A percentile compares a stretch with the other conserved stretches of the same genome.
phyloP scores from a whole-genome alignment of 306 rosid genomes.

The Pachyrhizus erosus region DNA sequence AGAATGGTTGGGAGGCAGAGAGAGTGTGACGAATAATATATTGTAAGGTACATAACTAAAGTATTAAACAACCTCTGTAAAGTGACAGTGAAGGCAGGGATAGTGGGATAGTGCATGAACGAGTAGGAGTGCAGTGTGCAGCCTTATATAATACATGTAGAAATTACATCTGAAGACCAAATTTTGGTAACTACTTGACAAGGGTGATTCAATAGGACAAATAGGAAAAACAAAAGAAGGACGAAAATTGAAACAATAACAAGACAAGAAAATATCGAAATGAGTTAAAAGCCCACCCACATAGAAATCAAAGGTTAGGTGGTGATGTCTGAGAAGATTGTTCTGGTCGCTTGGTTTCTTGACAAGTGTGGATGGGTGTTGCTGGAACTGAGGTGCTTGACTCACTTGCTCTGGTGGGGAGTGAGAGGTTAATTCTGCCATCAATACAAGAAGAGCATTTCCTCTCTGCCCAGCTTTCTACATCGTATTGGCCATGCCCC shows the following conservation, averaged over 20 bases:
- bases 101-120: slow-evolving; percentile 8
- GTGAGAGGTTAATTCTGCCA: slow-evolving; percentile 60
- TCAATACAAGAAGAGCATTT: slow-evolving; percentile 86
- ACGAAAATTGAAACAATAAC: not conserved
- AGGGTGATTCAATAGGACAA: slow-evolving; percentile 25
- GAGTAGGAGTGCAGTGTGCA: not conserved
- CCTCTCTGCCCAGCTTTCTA: slow-evolving; percentile 90
- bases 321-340: slow-evolving; percentile 50
- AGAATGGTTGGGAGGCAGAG: not conserved
- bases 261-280: slow-evolving; percentile 23
- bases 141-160: not conserved
- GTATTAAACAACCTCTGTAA: not conserved
- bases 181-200: not conserved
- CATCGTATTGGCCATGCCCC: slow-evolving; percentile 76
- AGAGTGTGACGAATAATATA: not conserved
- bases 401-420: slow-evolving; percentile 35
- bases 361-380: slow-evolving; percentile 48
- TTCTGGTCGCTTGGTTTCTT: slow-evolving; percentile 46
- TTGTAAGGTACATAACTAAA: not conserved
- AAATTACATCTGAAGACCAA: not conserved
- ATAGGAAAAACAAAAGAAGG: slow-evolving; percentile 8
- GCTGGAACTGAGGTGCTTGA: slow-evolving; percentile 43
- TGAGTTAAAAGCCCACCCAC: not conserved
- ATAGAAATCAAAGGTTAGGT: slow-evolving; percentile 37
- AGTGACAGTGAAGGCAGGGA: slow-evolving; percentile 14